Conservation (phyloP, 495 filamentous ascomycete genomes). For the Aspergillus kassunensis region DNA sequence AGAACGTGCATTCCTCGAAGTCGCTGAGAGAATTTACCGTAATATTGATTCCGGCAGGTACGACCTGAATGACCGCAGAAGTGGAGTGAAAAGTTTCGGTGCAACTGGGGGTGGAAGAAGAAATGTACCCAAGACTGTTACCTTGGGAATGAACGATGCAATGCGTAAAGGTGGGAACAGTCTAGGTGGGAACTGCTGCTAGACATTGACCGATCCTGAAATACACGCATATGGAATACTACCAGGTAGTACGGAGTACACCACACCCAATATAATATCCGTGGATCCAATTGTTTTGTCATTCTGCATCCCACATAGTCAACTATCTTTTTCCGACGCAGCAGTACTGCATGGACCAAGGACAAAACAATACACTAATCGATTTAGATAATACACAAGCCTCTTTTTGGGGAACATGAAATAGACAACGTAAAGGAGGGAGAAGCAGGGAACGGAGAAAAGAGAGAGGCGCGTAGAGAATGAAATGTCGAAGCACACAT, state of each 20-base stretch:
- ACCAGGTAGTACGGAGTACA: not conserved
- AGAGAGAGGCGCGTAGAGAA: not conserved
- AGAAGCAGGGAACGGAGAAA: not conserved
- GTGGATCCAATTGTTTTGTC: not conserved
- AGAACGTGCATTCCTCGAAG: slow-evolving; percentile 86
- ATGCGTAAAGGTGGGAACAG: slow-evolving; percentile 45
- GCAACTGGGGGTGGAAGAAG: slow-evolving; percentile 44
- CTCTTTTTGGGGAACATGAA: not conserved
- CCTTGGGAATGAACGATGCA: slow-evolving; percentile 54
- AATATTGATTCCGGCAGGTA: slow-evolving; percentile 93
- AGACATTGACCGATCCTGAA: slow-evolving; percentile 2
- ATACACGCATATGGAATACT: no score
- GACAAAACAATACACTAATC: not conserved
- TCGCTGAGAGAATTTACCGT: slow-evolving; percentile 88
- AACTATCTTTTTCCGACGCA: not conserved
- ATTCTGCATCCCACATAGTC: not conserved
- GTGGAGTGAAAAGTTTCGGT: slow-evolving; percentile 81
- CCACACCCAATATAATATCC: not conserved
- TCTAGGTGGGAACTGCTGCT: slow-evolving; percentile 49
- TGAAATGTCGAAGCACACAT: not conserved
- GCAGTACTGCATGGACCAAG: not conserved
- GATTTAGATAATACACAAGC: slow-evolving; percentile 2
- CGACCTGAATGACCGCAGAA: slow-evolving; percentile 88
- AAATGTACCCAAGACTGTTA: slow-evolving; percentile 48
- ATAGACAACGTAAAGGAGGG: not conserved